A percentile compares a stretch with the other conserved stretches of the same genome.
phyloP scores from a whole-genome alignment of 352 stramenopile species.

The Phytophthora tubulina region DNA sequence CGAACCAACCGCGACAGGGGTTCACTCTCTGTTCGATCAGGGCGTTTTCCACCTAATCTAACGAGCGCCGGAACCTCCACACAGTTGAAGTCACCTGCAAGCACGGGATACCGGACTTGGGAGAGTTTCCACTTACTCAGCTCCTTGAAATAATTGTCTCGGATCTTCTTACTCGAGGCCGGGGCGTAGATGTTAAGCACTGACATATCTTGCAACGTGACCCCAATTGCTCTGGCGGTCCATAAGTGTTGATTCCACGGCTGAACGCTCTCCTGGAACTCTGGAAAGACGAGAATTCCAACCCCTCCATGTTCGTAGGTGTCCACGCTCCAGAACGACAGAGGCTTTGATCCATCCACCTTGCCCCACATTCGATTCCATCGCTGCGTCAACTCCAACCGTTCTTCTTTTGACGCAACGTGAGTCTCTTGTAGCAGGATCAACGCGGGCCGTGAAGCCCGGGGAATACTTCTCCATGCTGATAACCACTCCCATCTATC shows the following conservation, averaged over 20 bases:
- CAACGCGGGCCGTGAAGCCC: neutral
- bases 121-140: neutral
- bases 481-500: neutral
- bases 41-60: neutral
- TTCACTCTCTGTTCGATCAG: neutral
- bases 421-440: neutral
- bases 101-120: neutral
- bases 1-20: neutral
- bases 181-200: slow-evolving; percentile 4
- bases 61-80: neutral
- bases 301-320: neutral
- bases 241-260: neutral
- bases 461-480: neutral
- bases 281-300: neutral
- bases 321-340: neutral
- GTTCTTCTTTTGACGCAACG: neutral
- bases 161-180: neutral
- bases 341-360: neutral
- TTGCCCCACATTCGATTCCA: slow-evolving; percentile 1
- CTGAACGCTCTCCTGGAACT: neutral
- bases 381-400: neutral
- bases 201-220: neutral
- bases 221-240: neutral
- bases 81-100: slow-evolving; percentile 10
- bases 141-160: neutral